Conservation (phyloP, 805 yeast species). For the Candida stauntonica region DNA sequence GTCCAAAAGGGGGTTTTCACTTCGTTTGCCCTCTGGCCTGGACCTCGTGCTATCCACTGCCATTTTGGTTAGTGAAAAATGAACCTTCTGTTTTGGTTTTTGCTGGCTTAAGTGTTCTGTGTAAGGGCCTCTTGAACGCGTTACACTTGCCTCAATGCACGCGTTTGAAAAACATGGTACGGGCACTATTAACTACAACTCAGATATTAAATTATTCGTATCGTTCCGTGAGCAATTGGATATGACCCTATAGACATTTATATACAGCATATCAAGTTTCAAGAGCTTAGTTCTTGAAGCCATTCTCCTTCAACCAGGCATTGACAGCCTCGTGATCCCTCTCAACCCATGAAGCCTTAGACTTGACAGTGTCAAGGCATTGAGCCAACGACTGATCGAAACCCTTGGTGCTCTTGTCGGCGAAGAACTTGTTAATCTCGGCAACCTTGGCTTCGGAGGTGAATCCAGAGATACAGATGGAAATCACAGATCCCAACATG, state of each 20-base stretch:
- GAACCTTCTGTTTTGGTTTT: too few species aligned
- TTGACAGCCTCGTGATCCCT: constrained; percentile 48
- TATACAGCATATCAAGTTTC: too few species aligned
- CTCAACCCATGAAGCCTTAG: constrained; percentile 54
- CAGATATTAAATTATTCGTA: too few species aligned
- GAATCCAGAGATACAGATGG: constrained; percentile 55
- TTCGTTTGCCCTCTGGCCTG: too few species aligned
- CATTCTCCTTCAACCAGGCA: constrained; percentile 43
- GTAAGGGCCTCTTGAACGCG: too few species aligned
- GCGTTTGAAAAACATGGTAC: neutral
- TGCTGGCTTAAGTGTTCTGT: too few species aligned
- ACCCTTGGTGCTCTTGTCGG: constrained; percentile 53
- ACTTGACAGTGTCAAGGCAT: constrained; percentile 53
- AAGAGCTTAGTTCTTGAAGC: constrained; percentile 10
- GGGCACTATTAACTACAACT: neutral
- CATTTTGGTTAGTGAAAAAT: neutral
- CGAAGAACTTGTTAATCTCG: constrained; percentile 48
- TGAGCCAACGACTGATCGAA: constrained; percentile 62
- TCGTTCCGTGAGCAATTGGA: too few species aligned
- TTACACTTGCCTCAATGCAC: neutral
- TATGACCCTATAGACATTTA: too few species aligned
- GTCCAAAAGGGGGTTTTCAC: too few species aligned
- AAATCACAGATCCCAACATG: constrained; percentile 74
- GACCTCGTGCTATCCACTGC: neutral
- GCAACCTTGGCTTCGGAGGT: constrained; percentile 50